Percentiles rank a stretch among this genome's conserved stretches.
phyloP scores from a whole-genome alignment of 257 asterid genomes.

The Datura wrightii region DNA sequence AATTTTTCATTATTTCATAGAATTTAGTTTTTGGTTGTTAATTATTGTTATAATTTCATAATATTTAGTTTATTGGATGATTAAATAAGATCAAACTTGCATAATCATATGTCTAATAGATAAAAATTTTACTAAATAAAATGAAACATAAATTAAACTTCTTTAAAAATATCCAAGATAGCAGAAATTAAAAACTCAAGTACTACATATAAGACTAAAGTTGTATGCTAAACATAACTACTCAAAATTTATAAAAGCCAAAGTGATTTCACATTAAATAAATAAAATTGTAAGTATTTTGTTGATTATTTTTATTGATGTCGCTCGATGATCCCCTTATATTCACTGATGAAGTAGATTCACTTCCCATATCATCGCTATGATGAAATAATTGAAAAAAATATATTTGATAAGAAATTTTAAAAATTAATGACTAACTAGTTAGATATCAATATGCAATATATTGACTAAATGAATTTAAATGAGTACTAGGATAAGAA shows the following conservation, averaged over 20 bases:
- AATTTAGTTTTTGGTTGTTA: too few relatives aligned
- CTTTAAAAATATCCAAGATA: neutral
- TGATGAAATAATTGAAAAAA: neutral
- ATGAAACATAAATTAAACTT: too few relatives aligned
- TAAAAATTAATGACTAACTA: too few relatives aligned
- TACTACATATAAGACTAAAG: neutral
- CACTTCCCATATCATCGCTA: neutral
- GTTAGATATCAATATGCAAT: too few relatives aligned
- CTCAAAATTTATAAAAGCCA: neutral
- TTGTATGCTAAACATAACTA: neutral
- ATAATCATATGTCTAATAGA: too few relatives aligned
- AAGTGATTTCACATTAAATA: too few relatives aligned
- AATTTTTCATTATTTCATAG: neutral
- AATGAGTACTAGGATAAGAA: too few relatives aligned
- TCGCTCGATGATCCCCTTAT: neutral
- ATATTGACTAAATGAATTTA: too few relatives aligned
- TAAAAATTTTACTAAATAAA: neutral
- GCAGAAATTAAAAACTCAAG: neutral
- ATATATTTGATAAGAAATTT: neutral
- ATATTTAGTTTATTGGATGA: too few relatives aligned
- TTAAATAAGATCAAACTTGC: neutral
- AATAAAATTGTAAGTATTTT: neutral
- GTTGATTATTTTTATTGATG: neutral
- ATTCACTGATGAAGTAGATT: neutral
- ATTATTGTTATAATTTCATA: too few relatives aligned